Base-by-base conservation (phyloP, 1,139 yeast species). In the Saccharomycopsis crataegensis region DNA sequence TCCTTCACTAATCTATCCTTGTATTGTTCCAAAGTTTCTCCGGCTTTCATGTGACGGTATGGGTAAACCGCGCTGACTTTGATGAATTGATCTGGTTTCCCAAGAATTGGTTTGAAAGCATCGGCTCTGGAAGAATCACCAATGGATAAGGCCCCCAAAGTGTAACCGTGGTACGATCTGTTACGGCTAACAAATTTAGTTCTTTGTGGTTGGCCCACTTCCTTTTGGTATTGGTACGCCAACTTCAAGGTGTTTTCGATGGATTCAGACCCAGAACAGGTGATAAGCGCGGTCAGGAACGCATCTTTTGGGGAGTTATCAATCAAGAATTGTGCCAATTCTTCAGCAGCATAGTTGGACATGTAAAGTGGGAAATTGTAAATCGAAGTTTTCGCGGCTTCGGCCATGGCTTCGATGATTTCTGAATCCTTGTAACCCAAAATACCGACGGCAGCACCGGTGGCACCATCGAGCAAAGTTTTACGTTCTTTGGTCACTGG, bases 381-480 rank as follows among this genome's bases (percentile, higher is more conserved):
- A 49, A 73, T 69, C 38, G 70, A 66, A 14, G 65, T 69, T 49
- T 69, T 70, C 37, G 80, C 81, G 22, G 80, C 82, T 41, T 75
- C 72, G 48, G 65, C 67, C 70, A 80, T 76, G 45, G 70, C 73
- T 16, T 71, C 70, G 46, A 69, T 65, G 50, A 78, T 76, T 41
- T 78, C 83, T 43, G 73, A 71, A 61, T 81, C 84, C 49, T 75
- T 76, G 72, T 79, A 81, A n/a, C 84, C 84, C 52, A 80, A 67
- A 2, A 83, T 77, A 36, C 80, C 80, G 42, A 81, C 86, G 36
- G 86, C 85, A 6, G 86, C 86, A 59, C 86, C 86, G 12, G 84
- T 77, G 61, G 74, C 68, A 42, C 77, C 83, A 63, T 81, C 86
- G 46, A 79, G 65, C 14, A 78, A 57, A 17, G 67, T 70, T 40